Evolutionary conservation across 2,329 filamentous ascomycete species (phyloP), one percentile per base, ranked within the genome.

Genomic region (Pseudopyricularia javanii): DNA sequence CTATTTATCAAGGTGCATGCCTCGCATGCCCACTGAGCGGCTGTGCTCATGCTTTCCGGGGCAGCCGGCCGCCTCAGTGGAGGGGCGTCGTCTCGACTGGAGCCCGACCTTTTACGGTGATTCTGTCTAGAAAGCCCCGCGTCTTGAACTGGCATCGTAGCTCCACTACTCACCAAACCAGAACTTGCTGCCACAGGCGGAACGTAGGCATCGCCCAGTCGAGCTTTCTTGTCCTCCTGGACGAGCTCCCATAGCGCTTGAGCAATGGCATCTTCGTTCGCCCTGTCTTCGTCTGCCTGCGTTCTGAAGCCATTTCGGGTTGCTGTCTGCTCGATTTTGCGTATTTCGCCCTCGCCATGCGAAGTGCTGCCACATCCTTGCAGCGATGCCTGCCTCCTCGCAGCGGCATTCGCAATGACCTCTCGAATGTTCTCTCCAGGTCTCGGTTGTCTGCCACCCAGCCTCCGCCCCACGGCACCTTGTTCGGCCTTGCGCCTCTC

Each of bases 161-260:
- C 37, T 20, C 8, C 17, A 12, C 9, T 43, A 51, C 33, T 50
- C 54, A 40, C 15, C 30, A 50, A 14, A 55, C 50, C 47, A 32
- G 22, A 17, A 50, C 33, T 48, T 50, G 47, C 67, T 32, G 73
- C 70, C 53, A 73, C 79, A 0, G 70, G 68, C 54, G 64, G 62
- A 52, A 78, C 71, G 60, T 82, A 76, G 15, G 69, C 73, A 52
- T 70, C 66, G n/a, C 80, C 79, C 57, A 81, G 77, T 59, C 74
- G 75, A 37, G 61, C 61, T 56, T 66, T 68, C 56, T 86, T 79
- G 56, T 95, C 90, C 63, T 95, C 83, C 62, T 94, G 86, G 26
- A 93, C 85, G 17, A 95, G 73, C 61, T 96, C 91, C 71, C 88
- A 90, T 32, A 94, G 73, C 0, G 90, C 90, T 61, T 91, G 82